phyloP scores from a whole-genome alignment of 2,329 filamentous ascomycete species.

The Neofusicoccum cordaticola region DNA sequence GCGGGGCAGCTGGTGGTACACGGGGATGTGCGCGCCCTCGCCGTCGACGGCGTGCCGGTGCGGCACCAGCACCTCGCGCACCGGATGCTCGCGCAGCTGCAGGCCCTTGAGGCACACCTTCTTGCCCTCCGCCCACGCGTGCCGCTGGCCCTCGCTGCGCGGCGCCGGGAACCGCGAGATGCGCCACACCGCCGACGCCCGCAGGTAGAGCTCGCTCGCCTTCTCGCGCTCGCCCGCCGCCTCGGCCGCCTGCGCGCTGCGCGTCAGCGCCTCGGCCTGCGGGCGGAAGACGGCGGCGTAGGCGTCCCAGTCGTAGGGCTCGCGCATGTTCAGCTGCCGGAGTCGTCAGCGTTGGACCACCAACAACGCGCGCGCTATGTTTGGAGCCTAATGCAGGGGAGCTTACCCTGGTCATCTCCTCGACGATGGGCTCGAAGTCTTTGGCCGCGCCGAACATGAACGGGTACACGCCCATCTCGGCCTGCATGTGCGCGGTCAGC shows the following conservation, averaged over 20 bases:
- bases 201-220: slow-evolving; percentile 62
- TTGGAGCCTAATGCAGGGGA: no score
- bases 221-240: slow-evolving; percentile 48
- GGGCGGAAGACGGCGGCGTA: slow-evolving; percentile 64
- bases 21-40: slow-evolving; percentile 59
- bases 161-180: slow-evolving; percentile 67
- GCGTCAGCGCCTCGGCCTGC: slow-evolving; percentile 56
- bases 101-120: slow-evolving; percentile 58
- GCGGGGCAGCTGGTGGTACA: slow-evolving; percentile 62
- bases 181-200: slow-evolving; percentile 69
- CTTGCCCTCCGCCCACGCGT: slow-evolving; percentile 66
- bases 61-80: slow-evolving; percentile 61
- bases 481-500: slow-evolving; percentile 22
- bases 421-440: slow-evolving; percentile 69
- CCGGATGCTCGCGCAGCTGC: slow-evolving; percentile 47
- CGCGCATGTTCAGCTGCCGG: slow-evolving; percentile 55
- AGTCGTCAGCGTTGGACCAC: no score
- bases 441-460: slow-evolving; percentile 69
- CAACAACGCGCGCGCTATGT: no score
- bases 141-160: slow-evolving; percentile 50
- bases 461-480: slow-evolving; percentile 62
- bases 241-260: slow-evolving; percentile 52
- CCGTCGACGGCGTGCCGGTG: slow-evolving; percentile 50
- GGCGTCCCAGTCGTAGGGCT: slow-evolving; percentile 59
- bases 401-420: slow-evolving; percentile 56